Conservation (phyloP, 164 flowering plant genomes). For the Akebia trifoliata region DNA sequence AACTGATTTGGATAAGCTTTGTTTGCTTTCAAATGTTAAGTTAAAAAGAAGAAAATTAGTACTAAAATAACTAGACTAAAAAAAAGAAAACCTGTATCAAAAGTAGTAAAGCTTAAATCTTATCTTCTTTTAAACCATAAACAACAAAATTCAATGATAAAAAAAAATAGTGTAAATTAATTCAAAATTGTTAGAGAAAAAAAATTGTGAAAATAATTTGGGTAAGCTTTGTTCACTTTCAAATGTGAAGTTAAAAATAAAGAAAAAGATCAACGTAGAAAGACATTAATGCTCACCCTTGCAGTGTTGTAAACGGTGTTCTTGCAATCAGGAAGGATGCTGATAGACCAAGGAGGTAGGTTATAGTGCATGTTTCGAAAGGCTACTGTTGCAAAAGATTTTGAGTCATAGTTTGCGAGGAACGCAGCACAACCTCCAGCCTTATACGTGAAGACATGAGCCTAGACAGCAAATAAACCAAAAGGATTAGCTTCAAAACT, state of each 20-base stretch:
- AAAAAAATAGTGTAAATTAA: background rate
- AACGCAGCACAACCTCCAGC: conserved; percentile 83
- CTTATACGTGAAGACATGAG: conserved; percentile 56
- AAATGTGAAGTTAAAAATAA: background rate
- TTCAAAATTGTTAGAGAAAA: background rate
- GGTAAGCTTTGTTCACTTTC: background rate
- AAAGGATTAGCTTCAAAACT: background rate
- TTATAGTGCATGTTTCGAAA: conserved; percentile 50
- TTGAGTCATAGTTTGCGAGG: conserved; percentile 65
- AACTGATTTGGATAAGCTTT: background rate
- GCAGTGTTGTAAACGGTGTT: conserved; percentile 79
- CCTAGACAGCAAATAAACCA: conserved; percentile 28
- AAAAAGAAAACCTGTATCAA: no score
- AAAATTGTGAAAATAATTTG: no score
- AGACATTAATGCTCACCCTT: conserved; percentile 39
- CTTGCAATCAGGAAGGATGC: conserved; percentile 93
- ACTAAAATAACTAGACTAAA: no score
- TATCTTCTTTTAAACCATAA: no score
- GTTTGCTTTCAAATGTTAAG: background rate
- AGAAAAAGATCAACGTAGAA: background rate
- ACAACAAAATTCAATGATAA: no score
- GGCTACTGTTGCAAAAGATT: conserved; percentile 37
- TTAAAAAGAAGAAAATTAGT: background rate
- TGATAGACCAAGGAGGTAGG: conserved; percentile 86
- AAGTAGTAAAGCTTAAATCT: no score